Base-by-base conservation (phyloP, 257 asterid species). In the Petunia secreta region DNA sequence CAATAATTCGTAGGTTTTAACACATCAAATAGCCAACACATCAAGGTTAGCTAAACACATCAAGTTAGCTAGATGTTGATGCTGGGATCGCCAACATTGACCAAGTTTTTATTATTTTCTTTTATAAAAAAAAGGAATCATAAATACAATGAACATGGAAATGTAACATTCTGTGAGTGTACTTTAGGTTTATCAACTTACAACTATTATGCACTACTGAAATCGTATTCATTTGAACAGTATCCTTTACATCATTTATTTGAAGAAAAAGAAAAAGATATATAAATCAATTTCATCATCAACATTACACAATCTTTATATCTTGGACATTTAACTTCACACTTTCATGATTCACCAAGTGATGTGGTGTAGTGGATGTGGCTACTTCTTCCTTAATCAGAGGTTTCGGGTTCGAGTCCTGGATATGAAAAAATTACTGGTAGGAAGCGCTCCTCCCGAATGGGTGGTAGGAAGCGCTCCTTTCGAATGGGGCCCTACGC, bases 211-310 rank as follows among this genome's bases (percentile, higher is more conserved):
- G 6, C 59, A 48, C 77, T 48, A 25, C 25, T 25, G 25, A 71
- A 71, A 71, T 50, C 77, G 10, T 71, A 71, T 71, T 60, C 44
- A 48, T 34, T 48, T 34, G 77, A 48, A 71, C 77, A 34, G 34
- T 48, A 71, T 11, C 4, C 7, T 25, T 37, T 7, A 4, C 37
- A 50, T 10, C 1, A 37, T 63, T 63, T 41, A 40, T 66, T 66
- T 66, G 1, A 64, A 34, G 13, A 11, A n/a, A 58, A 2, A 5
- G 7, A 25, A 62, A 39, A 40, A 5, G 6, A 41, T 7, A 15
- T 40, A 67, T 41, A 8, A 67, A 14, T 8, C 0, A 41, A 66
- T 66, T 66, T 66, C 38, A 66, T 38, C 8, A 7, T 41, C 54
- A 66, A 7, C 77, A 71, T 71, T 48, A 34, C 48, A 44, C 34